Base-by-base conservation (phyloP, 2,329 filamentous ascomycete genomes). In the Torrubiella hemipterigena region DNA sequence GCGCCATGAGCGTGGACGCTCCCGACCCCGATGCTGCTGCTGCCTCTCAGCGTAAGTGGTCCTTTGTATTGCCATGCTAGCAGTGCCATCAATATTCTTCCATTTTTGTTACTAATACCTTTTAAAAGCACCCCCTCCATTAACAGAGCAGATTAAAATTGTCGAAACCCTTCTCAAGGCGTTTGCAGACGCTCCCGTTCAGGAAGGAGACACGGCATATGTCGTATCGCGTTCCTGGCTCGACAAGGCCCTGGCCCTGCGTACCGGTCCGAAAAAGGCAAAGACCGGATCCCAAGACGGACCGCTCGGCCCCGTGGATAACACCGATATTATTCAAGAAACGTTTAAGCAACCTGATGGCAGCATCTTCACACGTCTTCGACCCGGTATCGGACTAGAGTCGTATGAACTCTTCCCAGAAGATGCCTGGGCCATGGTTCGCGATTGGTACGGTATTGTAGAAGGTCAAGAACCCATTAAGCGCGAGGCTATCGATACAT, bases 191-290 rank as follows among this genome's bases (percentile, higher is more conserved):
- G 50, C 51, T 1, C 65, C 70, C 7, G 52, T 77, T n/a, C 56
- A 73, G 36, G 81, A 87, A 38, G 78, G 78, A n/a, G 72, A 82
- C 36, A 68, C 73, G 33, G 82, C 79, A 11, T 94, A 78, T 45
- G 57, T 93, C 14, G 72, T 96, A 5, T 93, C 87, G 2, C 71
- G 68, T 30, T 66, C 67, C 36, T 96, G 91, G 91, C 66, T 95
- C 20, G 66, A 70, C 34, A 72, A 74, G 36, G 83, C 91, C 3
- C 62, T 79, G 36, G 69, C 80, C 16, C 65, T 82, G 33, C 72
- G 71, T 29, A 65, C 69, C 7, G 69, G 73, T n/a, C 54, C 63
- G 12, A 67, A 70, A 35, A 56, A 66, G 31, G 65, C 63, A 14
- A 63, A 67, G 38, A 67, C 71, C 37, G 81, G 81, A 39, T 58